Conservation (phyloP, 805 yeast species). For the Metschnikowia dekortorum region DNA sequence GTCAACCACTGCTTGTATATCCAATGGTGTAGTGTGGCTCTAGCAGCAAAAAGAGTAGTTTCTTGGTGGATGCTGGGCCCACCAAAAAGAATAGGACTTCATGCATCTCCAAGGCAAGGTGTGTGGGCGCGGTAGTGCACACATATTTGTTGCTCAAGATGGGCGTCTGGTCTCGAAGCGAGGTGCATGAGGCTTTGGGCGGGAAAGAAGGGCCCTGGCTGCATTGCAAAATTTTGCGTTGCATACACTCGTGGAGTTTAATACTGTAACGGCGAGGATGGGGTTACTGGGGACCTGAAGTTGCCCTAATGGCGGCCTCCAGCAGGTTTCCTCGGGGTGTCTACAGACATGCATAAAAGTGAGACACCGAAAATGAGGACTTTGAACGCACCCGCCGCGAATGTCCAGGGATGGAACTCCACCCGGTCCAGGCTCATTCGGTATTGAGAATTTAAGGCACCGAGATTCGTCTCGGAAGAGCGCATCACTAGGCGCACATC, state of each 20-base stretch:
- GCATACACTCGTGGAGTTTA: too few species aligned
- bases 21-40: background rate
- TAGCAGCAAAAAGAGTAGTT: background rate
- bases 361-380: background rate
- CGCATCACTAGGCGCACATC: background rate
- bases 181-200: background rate
- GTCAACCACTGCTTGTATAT: background rate
- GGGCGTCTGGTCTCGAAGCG: conserved; percentile 1
- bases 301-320: background rate
- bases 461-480: background rate
- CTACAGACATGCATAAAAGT: background rate
- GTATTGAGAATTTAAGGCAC: background rate
- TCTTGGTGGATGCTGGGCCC: background rate
- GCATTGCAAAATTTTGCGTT: background rate
- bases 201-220: background rate
- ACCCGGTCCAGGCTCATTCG: background rate
- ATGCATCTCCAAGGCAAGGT: background rate
- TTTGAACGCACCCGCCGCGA: background rate
- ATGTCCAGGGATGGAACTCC: background rate
- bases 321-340: background rate
- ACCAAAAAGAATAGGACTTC: background rate
- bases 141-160: background rate
- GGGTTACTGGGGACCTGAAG: too few species aligned
- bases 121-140: conserved; percentile 4
- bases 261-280: too few species aligned